Evolutionary conservation across 2,329 filamentous ascomycete genomes (phyloP).

Genomic region (Fusarium robinianum): DNA sequence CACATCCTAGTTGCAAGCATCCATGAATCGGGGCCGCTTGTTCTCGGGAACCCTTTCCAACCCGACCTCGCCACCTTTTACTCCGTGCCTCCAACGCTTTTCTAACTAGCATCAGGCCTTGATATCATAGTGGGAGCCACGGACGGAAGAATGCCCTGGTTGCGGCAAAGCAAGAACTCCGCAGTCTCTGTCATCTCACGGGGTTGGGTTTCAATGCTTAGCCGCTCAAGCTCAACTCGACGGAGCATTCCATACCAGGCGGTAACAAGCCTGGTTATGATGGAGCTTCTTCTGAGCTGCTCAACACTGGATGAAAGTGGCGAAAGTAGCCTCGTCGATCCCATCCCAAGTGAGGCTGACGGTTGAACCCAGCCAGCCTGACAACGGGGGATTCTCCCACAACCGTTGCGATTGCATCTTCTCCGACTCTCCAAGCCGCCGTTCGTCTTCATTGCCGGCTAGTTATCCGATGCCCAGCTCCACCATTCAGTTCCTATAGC

Average conservation of each 20-base stretch:
- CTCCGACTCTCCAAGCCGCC: too few species aligned
- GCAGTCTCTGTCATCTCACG: too few species aligned
- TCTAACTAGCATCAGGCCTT: too few species aligned
- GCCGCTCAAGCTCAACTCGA: too few species aligned
- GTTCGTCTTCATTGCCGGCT: slow-evolving; percentile 23
- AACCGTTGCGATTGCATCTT: too few species aligned
- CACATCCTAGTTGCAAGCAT: slow-evolving; percentile 20
- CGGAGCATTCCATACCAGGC: too few species aligned
- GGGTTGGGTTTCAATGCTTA: too few species aligned
- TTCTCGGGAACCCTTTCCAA: slow-evolving; percentile 4
- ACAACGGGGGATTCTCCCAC: slow-evolving; percentile 23
- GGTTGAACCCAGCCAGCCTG: slow-evolving; percentile 21
- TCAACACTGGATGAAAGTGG: slow-evolving; percentile 21
- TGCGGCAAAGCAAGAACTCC: too few species aligned
- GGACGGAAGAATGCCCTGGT: too few species aligned
- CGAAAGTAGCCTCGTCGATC: slow-evolving; percentile 23
- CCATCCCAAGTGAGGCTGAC: slow-evolving; percentile 24
- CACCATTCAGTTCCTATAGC: slow-evolving; percentile 10
- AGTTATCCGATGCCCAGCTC: slow-evolving; percentile 16
- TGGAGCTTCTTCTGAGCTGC: neutral
- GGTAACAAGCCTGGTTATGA: too few species aligned
- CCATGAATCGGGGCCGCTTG: slow-evolving; percentile 13
- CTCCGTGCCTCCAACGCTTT: slow-evolving; percentile 6
- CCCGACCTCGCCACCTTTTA: slow-evolving; percentile 4
- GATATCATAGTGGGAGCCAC: too few species aligned